Base-by-base conservation (phyloP, 2,329 filamentous ascomycete genomes). In the Aureobasidium sp. region DNA sequence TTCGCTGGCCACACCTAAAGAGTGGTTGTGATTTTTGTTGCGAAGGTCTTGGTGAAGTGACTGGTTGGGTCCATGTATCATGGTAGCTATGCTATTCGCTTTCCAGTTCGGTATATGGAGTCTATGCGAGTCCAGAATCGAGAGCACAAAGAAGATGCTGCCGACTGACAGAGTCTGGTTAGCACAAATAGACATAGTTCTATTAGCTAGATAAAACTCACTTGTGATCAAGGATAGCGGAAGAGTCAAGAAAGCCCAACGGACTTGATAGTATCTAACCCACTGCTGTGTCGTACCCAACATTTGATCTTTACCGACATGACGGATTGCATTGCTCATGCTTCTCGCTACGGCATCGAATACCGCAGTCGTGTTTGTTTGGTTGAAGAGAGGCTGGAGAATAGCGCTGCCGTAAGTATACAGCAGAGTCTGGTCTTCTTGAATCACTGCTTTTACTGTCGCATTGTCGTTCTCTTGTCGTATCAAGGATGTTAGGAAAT, bases 311-410 rank as follows among this genome's bases (percentile, higher is more conserved):
- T 8, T 16, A 9, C 58, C 58, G 1, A 50, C 1, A 3, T 7
- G 36, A 6, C 58, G 58, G 2, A 60, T 44, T 1, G 58, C 58
- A n/a, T 52, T 60, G 25, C 34, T 60, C 58, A 60, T 21, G 39
- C 58, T 60, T 36, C 3, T 42, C 2, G 58, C 58, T 30, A 60
- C n/a, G 27, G 44, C 29, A 15, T 60, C 37, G 11, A 60, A 60
- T 25, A 37, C 44, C 13, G 45, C 44, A 3, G 16, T 52, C 10
- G 30, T 44, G 11, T 60, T 30, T 9, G 47, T 39, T 16, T 13
- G 36, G 21, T 44, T 42, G 16, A 15, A 45, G 3, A 60, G 8
- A 6, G 58, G 45, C 9, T 60, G 58, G 5, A 60, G 36, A 8
- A 60, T 34, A 13, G 58, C 27, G 8, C 45, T 60, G 5, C 45